Conservation (phyloP, 129 eudicot species). For the Lactuca saligna region DNA sequence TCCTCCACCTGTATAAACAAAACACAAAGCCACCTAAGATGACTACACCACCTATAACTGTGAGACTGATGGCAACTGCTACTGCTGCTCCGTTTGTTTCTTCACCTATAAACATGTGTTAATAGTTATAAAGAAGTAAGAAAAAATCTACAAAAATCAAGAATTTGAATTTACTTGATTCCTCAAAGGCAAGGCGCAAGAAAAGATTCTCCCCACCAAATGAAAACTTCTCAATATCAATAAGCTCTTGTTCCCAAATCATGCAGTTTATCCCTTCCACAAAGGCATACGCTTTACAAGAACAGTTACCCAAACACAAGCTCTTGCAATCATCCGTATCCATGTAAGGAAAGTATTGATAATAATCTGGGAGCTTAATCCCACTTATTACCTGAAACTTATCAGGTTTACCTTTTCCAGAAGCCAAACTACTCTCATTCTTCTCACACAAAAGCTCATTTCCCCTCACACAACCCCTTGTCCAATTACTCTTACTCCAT, state of each 20-base stretch:
- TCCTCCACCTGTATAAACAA: conserved; percentile 22
- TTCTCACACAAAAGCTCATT: conserved; percentile 29
- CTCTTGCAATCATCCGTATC: conserved; percentile 8
- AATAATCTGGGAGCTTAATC: conserved; percentile 34
- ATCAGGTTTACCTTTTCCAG: conserved; percentile 27
- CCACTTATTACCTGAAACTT: conserved; percentile 26
- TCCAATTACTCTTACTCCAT: conserved; percentile 37
- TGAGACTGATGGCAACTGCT: conserved; percentile 13
- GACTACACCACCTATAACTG: conserved; percentile 18
- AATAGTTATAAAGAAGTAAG: neutral
- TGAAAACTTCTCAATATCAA: conserved; percentile 31
- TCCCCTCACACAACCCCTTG: conserved; percentile 34
- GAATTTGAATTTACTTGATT: conserved; percentile 23
- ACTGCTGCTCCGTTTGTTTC: neutral
- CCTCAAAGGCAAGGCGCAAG: conserved; percentile 37
- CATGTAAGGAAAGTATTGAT: conserved; percentile 2
- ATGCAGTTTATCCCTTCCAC: conserved; percentile 40
- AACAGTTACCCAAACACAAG: conserved; percentile 42
- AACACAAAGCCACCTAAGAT: conserved; percentile 18
- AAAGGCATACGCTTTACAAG: conserved; percentile 45
- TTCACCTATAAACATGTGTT: conserved; percentile 11
- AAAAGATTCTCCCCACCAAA: conserved; percentile 33
- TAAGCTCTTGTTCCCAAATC: conserved; percentile 38
- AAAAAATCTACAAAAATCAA: neutral
- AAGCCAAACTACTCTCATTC: conserved; percentile 11